Evolutionary conservation across 768 basidiomycete species (phyloP).

Genomic region (Amanita polypyramis): DNA sequence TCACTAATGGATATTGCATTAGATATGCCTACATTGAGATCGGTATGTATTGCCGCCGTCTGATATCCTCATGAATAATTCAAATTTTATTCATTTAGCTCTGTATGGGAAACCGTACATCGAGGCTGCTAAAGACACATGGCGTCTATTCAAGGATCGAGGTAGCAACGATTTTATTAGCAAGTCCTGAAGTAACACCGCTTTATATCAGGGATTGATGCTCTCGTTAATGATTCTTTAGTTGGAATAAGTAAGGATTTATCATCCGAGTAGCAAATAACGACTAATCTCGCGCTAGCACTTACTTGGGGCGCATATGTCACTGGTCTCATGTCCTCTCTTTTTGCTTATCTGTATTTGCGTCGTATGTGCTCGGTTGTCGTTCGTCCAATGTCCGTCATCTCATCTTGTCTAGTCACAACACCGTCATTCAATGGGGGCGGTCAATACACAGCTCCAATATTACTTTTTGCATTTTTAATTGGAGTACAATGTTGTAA

Average conservation of each 20-base stretch:
- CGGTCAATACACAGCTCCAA: constrained; percentile 70
- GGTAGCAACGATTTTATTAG: constrained; percentile 23
- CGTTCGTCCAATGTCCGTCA: neutral
- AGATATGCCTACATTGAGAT: constrained; percentile 83
- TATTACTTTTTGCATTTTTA: constrained; percentile 71
- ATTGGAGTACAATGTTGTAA: constrained; percentile 68
- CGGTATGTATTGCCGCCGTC: constrained; percentile 24
- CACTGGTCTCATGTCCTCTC: constrained; percentile 60
- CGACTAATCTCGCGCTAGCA: constrained; percentile 25
- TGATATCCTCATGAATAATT: neutral
- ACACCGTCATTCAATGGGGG: constrained; percentile 61
- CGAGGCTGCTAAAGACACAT: constrained; percentile 74
- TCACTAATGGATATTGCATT: neutral
- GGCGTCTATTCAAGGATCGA: constrained; percentile 65
- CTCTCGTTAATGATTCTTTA: constrained; percentile 74
- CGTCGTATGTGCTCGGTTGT: constrained; percentile 36
- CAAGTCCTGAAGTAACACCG: neutral
- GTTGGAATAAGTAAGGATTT: constrained; percentile 58
- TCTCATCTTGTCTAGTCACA: constrained; percentile 36
- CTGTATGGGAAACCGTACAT: constrained; percentile 82
- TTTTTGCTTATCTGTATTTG: constrained; percentile 73
- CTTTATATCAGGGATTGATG: constrained; percentile 44
- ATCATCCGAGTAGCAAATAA: neutral
- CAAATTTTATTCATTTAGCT: constrained; percentile 26
- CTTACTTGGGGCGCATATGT: constrained; percentile 75